Evolutionary conservation across 169 alveolate species (phyloP).

Genomic region (Babesia bovis): DNA sequence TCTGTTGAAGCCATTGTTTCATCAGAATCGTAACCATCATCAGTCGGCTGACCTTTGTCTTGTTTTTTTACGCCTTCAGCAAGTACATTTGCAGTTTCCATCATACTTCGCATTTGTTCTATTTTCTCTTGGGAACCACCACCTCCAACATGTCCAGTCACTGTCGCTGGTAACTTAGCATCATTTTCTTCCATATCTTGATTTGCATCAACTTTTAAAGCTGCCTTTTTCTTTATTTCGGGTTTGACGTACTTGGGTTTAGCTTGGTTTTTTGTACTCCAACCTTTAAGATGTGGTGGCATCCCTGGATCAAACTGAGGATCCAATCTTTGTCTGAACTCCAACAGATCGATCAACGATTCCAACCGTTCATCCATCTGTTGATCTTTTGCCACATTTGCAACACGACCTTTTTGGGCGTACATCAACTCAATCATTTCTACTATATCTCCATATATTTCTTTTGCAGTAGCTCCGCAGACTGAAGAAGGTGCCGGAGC

Average conservation of each 20-base stretch:
- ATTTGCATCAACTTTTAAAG: not conserved
- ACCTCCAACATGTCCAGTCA: conserved; percentile 1
- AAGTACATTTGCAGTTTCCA: conserved; percentile 2
- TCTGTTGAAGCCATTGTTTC: conserved; percentile 20
- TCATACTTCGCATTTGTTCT: conserved; percentile 3
- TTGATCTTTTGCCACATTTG: conserved; percentile 44
- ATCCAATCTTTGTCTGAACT: conserved; percentile 67
- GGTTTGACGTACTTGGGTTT: conserved; percentile 25
- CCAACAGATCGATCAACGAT: conserved; percentile 66
- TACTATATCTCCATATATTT: conserved; percentile 27
- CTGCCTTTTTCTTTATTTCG: not conserved
- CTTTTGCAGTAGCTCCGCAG: conserved; percentile 40
- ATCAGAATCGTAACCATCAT: not conserved
- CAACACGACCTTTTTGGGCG: conserved; percentile 49
- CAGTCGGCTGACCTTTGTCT: not conserved
- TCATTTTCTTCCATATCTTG: not conserved
- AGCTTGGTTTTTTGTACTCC: conserved; percentile 67
- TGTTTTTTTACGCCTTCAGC: conserved; percentile 4
- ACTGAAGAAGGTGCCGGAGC: conserved; percentile 37
- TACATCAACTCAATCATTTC: conserved; percentile 67
- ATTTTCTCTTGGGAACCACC: not conserved
- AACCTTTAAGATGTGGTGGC: conserved; percentile 71
- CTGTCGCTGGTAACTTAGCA: not conserved
- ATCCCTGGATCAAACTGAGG: conserved; percentile 77
- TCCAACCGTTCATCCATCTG: conserved; percentile 64